Evolutionary conservation across 2,329 filamentous ascomycete genomes (phyloP), one percentile per base, ranked within the genome.

Genomic region (Colletotrichum sp.): DNA sequence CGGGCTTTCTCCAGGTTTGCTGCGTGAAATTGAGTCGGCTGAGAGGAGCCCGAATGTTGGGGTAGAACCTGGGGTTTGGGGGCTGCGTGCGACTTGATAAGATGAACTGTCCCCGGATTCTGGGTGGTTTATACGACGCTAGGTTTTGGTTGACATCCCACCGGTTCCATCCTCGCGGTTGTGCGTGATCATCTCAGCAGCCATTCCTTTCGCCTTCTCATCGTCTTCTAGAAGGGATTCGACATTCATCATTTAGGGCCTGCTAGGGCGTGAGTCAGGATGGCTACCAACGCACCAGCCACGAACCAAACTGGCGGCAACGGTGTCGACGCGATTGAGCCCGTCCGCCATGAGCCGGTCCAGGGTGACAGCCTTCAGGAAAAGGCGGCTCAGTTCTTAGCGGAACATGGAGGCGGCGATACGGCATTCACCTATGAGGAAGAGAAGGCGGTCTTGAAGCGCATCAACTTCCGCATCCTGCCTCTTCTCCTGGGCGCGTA

Each of bases 401-500:
- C 83, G 12, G 82, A 83, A 30, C 85, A 86, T 60, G 84, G 82
- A 59, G 81, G 84, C 34, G 81, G 84, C 21, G 80, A 83, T 57
- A 79, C 79, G 7, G 79, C 82, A 1, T 90, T 90, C 77, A 86
- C 84, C 1, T 87, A 86, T 71, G 87, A 89, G 52, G 89, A 90
- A 79, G 89, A 90, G 77, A 85, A 84, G n/a, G 81, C 78, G 2
- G 85, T 88, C 5, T 77, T 88, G n/a, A 82, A 81, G 26, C 83
- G 83, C n/a, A 90, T 91, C 63, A 89, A 92, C 77, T 77, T 81
- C 12, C 87, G 87, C 0, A 84, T 92, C 9, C 83, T 91, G 2
- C 87, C 88, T 8, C 82, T 91, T 7, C 81, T 91, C 8, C 84
- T 91, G 2, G 86, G 87, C 2, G 89, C 89, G 8, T 92, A 92